A percentile compares a stretch with the other conserved stretches of the same genome.
Conservation (phyloP, 768 basidiomycete genomes). For the Suillus paluster region DNA sequence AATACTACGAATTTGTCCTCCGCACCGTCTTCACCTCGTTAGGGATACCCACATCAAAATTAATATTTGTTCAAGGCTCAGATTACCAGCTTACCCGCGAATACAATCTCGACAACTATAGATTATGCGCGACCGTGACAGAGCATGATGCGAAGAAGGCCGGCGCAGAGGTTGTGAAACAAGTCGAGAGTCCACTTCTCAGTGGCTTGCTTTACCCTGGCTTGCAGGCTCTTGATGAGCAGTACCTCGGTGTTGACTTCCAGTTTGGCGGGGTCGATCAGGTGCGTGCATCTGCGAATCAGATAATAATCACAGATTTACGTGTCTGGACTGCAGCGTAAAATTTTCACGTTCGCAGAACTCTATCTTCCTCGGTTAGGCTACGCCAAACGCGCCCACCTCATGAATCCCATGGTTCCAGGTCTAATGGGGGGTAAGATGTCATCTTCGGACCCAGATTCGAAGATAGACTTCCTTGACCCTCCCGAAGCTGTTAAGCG, state of each 20-base stretch:
- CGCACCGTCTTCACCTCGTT: conserved; percentile 85
- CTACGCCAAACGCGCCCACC: conserved; percentile 91
- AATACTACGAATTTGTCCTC: conserved; percentile 88
- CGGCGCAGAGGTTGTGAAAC: conserved; percentile 98
- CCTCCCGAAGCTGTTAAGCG: conserved; percentile 78
- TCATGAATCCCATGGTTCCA: conserved; percentile 99
- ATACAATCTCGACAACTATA: conserved; percentile 96
- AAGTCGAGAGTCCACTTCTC: conserved; percentile 88
- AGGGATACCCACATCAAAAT: conserved; percentile 84
- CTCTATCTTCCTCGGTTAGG: conserved; percentile 93
- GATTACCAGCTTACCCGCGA: conserved; percentile 91
- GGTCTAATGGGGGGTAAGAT: conserved; percentile 95
- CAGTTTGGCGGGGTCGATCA: conserved; percentile 99
- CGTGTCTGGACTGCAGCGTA: conserved; percentile 60
- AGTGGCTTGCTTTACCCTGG: conserved; percentile 96
- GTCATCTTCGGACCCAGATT: conserved; percentile 97
- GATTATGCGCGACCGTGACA: conserved; percentile 86
- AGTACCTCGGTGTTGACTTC: conserved; percentile 95
- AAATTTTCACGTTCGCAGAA: conserved; percentile 98
- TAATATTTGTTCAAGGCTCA: conserved; percentile 87
- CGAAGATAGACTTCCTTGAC: conserved; percentile 98
- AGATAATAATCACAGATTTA: neutral
- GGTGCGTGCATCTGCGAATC: conserved; percentile 47
- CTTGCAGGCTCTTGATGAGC: conserved; percentile 94
- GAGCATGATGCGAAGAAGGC: conserved; percentile 99